Evolutionary conservation across 2,329 filamentous ascomycete genomes (phyloP).

Genomic region (Magnaporthales sp.): DNA sequence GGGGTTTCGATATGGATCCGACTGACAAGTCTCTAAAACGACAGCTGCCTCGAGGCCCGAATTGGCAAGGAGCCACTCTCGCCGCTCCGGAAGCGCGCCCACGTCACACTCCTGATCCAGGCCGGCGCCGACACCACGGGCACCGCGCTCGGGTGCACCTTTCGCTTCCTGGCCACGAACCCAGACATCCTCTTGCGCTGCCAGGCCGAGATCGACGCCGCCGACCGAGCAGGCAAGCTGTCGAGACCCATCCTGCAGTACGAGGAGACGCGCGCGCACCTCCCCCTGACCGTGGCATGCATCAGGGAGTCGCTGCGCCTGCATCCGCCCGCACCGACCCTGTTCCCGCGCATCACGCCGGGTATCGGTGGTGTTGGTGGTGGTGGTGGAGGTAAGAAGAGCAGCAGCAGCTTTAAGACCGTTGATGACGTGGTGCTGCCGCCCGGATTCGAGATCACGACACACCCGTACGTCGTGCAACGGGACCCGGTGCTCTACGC

Average conservation of each 20-base stretch:
- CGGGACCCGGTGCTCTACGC: constrained; percentile 3
- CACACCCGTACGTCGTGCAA: constrained; percentile 11
- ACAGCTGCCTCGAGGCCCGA: background rate
- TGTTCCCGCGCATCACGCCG: constrained; percentile 19
- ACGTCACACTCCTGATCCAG: background rate
- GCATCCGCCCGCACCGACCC: constrained; percentile 18
- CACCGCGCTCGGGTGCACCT: constrained; percentile 2
- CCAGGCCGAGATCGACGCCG: constrained; percentile 46
- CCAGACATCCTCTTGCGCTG: constrained; percentile 19
- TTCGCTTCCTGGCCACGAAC: constrained; percentile 1
- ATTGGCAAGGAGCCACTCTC: background rate
- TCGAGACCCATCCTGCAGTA: constrained; percentile 47
- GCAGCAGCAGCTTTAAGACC: background rate
- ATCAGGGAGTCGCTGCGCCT: constrained; percentile 15
- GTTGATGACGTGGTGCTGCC: constrained; percentile 20
- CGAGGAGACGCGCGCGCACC: constrained; percentile 18
- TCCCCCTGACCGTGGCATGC: constrained; percentile 9
- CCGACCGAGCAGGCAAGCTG: constrained; percentile 25
- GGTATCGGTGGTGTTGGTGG: constrained; percentile 23
- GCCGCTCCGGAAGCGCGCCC: background rate
- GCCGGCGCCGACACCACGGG: constrained; percentile 2
- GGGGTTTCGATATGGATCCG: background rate
- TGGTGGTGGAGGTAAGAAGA: constrained; percentile 15
- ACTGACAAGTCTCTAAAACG: background rate
- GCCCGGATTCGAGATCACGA: constrained; percentile 14